phyloP scores from a whole-genome alignment of 768 basidiomycete species.

The Lenzites betulinus region DNA sequence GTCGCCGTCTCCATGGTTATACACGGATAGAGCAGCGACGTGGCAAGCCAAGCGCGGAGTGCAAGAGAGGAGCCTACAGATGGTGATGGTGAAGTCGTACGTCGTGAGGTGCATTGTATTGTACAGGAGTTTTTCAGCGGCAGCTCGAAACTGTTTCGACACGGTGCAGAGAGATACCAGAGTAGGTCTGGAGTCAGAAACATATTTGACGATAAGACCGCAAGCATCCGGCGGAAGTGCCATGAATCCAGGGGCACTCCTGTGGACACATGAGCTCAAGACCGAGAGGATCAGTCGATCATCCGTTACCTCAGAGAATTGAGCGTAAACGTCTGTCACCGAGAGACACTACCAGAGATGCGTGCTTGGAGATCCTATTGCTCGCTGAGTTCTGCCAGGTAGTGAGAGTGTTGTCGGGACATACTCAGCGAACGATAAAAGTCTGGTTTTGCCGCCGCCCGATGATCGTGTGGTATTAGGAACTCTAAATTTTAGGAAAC shows the following conservation, averaged over 20 bases:
- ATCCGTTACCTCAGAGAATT: not conserved
- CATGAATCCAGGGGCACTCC: slow-evolving; percentile 41
- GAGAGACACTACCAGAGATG: too few species aligned
- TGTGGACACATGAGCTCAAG: not conserved
- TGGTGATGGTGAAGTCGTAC: slow-evolving; percentile 38
- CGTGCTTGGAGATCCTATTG: too few species aligned
- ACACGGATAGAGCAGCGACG: slow-evolving; percentile 58
- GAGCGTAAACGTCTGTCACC: not conserved
- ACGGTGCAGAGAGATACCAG: slow-evolving; percentile 60
- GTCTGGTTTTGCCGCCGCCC: too few species aligned
- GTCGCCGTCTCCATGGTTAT: slow-evolving; percentile 37
- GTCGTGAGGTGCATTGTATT: slow-evolving; percentile 54
- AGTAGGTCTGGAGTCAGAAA: slow-evolving; percentile 50
- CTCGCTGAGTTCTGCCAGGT: too few species aligned
- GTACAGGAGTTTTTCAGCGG: slow-evolving; percentile 61
- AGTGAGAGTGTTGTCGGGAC: too few species aligned
- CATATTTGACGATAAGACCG: slow-evolving; percentile 55
- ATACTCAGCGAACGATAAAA: too few species aligned
- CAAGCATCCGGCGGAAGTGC: slow-evolving; percentile 61
- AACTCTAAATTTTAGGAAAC: too few species aligned
- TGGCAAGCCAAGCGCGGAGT: slow-evolving; percentile 50
- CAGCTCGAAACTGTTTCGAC: slow-evolving; percentile 53
- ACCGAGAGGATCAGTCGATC: not conserved
- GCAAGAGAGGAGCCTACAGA: slow-evolving; percentile 50
- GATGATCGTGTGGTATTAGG: not conserved